Conservation (phyloP, 2,329 filamentous ascomycete genomes). For the Hypoxylon sp. region DNA sequence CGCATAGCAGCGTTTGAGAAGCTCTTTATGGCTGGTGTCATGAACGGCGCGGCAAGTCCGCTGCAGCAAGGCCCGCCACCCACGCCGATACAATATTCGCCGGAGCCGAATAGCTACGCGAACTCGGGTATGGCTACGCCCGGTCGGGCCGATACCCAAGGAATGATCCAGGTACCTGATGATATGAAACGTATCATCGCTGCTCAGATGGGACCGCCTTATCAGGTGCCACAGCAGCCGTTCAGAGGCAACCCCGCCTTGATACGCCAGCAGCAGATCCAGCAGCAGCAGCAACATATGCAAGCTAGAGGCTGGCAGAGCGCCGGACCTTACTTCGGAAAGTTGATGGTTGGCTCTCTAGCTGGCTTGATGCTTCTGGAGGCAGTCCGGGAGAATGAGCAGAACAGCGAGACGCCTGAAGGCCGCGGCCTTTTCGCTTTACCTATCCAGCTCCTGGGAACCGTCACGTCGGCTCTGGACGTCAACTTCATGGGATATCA, state of each 20-base stretch:
- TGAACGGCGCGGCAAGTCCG: conserved; percentile 65
- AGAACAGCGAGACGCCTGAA: conserved; percentile 67
- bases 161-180: conserved; percentile 72
- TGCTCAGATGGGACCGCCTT: conserved; percentile 63
- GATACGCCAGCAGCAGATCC: conserved; percentile 64
- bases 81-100: conserved; percentile 60
- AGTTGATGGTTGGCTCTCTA: conserved; percentile 91
- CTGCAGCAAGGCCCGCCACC: conserved; percentile 59
- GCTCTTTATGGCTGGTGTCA: conserved; percentile 79
- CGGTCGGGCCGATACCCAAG: conserved; percentile 55
- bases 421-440: conserved; percentile 73
- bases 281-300: conserved; percentile 58
- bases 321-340: conserved; percentile 67
- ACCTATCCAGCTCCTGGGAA: conserved; percentile 65
- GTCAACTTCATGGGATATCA: conserved; percentile 64
- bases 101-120: conserved; percentile 53
- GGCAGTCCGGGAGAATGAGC: conserved; percentile 73
- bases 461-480: conserved; percentile 57
- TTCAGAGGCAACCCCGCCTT: conserved; percentile 54
- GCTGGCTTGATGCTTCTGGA: conserved; percentile 93
- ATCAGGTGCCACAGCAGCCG: conserved; percentile 52
- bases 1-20: conserved; percentile 80
- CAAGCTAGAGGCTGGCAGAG: conserved; percentile 63
- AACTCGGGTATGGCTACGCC: conserved; percentile 55
- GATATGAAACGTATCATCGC: conserved; percentile 69